Evolutionary conservation across 768 basidiomycete genomes (phyloP), one percentile per base, ranked within the genome.

Genomic region (Leucogyrophana mollusca): DNA sequence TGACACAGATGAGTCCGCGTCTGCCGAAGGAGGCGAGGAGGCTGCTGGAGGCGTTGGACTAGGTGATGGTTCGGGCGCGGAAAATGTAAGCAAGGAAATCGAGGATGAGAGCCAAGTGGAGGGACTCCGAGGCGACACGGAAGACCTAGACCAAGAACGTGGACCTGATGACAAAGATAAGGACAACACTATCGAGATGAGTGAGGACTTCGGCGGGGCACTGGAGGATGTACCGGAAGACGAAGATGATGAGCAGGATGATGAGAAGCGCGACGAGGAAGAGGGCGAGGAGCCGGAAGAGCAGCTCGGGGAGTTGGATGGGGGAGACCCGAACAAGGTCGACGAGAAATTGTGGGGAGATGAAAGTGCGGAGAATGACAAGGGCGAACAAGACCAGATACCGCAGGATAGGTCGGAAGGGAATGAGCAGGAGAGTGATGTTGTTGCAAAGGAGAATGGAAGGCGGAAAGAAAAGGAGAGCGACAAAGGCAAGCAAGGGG

Each of bases 341-440:
- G 95, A 98, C 59, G 95, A 99, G 70, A 97, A 98, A 70, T 72
- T 99, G 54, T 98, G 96, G 95, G 93, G 89, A 16, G 90, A 94
- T 52, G 87, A 95, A 55, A 65, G 73, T 40, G 79, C 79, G 10
- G 74, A 80, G 4, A 73, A 78, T 21, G 74, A 81, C 40, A 59
- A 74, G 11, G 68, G 75, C n/a, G 66, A 65, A 21, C 74, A 83
- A 36, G 77, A 80, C 37, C 80, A 83, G 60, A 69, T 76, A 18
- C 70, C 82, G 45, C 69, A 87, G 51, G 83, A 89, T 51, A 78
- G 73, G 54, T 81, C 83, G 30, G 70, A 72, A 43, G 65, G 73
- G 34, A 57, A 77, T 8, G 40, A 56, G 69, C 69, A 59, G 63
- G 69, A 2, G 56, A 79, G 85, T 7, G 91, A 95, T 51, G 73